Evolutionary conservation across 1,139 yeast species (phyloP).

Genomic region (Taphrina communis): DNA sequence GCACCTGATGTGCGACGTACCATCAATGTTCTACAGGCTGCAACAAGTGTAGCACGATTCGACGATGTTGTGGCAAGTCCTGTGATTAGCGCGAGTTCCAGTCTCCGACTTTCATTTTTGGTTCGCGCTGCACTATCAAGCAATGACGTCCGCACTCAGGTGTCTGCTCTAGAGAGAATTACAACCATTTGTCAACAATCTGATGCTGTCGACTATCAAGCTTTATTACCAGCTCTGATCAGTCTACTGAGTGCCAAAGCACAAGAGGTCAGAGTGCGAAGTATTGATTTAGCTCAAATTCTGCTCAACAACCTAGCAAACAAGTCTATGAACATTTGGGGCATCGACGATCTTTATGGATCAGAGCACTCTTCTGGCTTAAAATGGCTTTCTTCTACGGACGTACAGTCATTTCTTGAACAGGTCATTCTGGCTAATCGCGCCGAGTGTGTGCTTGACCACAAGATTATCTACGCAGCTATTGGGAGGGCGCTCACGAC

Average conservation of each 20-base stretch:
- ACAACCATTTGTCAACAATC: slow-evolving; percentile 33
- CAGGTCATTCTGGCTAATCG: slow-evolving; percentile 53
- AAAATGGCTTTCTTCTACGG: slow-evolving; percentile 65
- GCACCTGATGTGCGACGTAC: slow-evolving; percentile 24
- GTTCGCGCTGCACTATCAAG: slow-evolving; percentile 34
- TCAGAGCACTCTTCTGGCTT: slow-evolving; percentile 57
- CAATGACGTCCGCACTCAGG: slow-evolving; percentile 24
- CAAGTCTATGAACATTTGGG: slow-evolving; percentile 32
- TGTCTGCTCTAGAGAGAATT: slow-evolving; percentile 56
- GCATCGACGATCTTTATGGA: slow-evolving; percentile 34
- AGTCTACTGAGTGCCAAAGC: slow-evolving; percentile 49
- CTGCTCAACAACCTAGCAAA: background rate
- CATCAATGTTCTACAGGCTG: slow-evolving; percentile 36
- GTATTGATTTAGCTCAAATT: slow-evolving; percentile 6
- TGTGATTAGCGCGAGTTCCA: background rate
- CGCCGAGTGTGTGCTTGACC: slow-evolving; percentile 58
- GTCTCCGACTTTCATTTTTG: slow-evolving; percentile 19
- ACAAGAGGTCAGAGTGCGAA: slow-evolving; percentile 51
- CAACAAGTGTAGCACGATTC: slow-evolving; percentile 11
- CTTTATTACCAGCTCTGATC: slow-evolving; percentile 50
- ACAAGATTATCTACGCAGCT: slow-evolving; percentile 54
- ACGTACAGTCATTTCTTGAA: slow-evolving; percentile 60
- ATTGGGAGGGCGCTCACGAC: slow-evolving; percentile 49
- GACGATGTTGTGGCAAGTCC: slow-evolving; percentile 28
- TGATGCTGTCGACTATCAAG: slow-evolving; percentile 51